A percentile compares a stretch with the other conserved stretches of the same genome.
phyloP scores from a whole-genome alignment of 2,329 filamentous ascomycete genomes.

The Tolypocladium endophyticum region DNA sequence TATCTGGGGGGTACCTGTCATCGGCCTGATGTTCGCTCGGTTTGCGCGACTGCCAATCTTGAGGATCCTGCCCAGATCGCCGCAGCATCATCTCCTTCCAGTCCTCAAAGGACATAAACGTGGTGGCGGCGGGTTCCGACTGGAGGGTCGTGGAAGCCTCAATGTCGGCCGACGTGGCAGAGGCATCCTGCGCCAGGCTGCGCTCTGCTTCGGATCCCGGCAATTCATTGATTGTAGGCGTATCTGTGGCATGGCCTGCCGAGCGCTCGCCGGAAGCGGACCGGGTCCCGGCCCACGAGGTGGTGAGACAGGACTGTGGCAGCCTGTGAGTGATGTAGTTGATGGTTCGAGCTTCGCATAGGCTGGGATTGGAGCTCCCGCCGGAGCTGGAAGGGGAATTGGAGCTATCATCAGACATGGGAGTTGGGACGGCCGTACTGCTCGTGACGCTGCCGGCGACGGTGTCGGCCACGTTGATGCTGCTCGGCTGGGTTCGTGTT shows the following conservation, averaged over 20 bases:
- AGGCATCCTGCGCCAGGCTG: not conserved
- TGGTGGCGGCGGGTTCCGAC: constrained; percentile 7
- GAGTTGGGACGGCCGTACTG: not conserved
- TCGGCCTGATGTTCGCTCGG: constrained; percentile 37
- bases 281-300: constrained; percentile 37
- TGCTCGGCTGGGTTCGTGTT: not conserved
- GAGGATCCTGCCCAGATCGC: constrained; percentile 63
- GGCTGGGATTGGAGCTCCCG: not conserved
- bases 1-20: constrained; percentile 42
- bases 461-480: not conserved
- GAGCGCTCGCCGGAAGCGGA: constrained; percentile 1
- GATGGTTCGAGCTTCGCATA: constrained; percentile 52
- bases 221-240: not conserved
- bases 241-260: not conserved
- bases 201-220: not conserved
- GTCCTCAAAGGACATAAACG: constrained; percentile 94
- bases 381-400: not conserved
- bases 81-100: constrained; percentile 94
- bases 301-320: constrained; percentile 64
- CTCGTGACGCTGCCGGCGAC: not conserved
- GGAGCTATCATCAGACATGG: not conserved
- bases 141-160: constrained; percentile 3
- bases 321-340: constrained; percentile 76
- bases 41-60: constrained; percentile 57
- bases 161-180: not conserved